A percentile compares a stretch with the other conserved stretches of the same genome.
These are phyloP conservation scores for Euphorbia lathyris DNA, from an alignment of 345 rosid species.

Conservation along the genomic window DNA sequence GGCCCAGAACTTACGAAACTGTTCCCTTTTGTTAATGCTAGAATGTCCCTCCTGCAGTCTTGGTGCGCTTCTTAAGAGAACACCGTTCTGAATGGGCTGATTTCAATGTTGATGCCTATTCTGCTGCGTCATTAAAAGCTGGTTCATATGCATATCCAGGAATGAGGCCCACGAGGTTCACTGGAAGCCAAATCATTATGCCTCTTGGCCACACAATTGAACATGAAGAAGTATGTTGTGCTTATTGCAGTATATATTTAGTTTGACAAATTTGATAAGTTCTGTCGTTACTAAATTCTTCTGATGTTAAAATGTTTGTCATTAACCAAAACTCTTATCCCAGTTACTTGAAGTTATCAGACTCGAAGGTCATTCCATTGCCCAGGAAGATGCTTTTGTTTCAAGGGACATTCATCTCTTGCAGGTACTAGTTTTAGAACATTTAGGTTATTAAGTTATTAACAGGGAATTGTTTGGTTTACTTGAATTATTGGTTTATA, in stretches of 20 bases:
- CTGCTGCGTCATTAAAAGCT: constrained; percentile 81
- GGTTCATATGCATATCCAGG: constrained; percentile 80
- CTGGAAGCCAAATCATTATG: constrained; percentile 94
- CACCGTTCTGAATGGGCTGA: constrained; percentile 99
- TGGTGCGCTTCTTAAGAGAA: constrained; percentile 92
- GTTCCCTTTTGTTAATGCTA: constrained; percentile 26
- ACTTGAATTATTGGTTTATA: background rate
- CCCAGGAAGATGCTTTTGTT: constrained; percentile 89
- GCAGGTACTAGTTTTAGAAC: constrained; percentile 50
- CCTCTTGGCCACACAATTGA: constrained; percentile 97
- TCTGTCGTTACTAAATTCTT: background rate
- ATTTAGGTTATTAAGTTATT: background rate
- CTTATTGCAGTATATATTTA: background rate
- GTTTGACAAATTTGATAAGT: background rate
- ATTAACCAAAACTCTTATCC: background rate
- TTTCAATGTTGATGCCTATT: constrained; percentile 93
- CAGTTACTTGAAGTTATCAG: constrained; percentile 95
- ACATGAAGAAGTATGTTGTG: constrained; percentile 77
- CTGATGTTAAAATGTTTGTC: background rate
- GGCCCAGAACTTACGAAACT: background rate
- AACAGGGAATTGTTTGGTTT: background rate
- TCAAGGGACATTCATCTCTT: constrained; percentile 91
- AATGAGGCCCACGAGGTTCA: constrained; percentile 91
- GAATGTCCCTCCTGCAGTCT: constrained; percentile 95
- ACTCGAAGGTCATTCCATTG: constrained; percentile 91